Evolutionary conservation across 106 monocot species (phyloP).

Genomic region (Acorus calamus): DNA sequence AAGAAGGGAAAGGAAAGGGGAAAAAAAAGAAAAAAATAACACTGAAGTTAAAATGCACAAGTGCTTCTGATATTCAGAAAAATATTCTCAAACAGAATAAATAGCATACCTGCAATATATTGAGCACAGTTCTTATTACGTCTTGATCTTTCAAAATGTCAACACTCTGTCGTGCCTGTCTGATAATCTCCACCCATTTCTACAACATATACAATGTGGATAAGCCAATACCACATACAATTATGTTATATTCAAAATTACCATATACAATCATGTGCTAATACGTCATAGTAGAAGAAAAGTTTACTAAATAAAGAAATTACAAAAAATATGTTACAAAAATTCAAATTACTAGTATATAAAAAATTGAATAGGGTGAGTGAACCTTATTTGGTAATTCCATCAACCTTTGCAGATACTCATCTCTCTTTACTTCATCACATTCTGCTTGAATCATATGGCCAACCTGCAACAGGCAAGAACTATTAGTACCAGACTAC

Average conservation of each 20-base stretch:
- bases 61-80: neutral
- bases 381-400: conserved; percentile 91
- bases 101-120: conserved; percentile 81
- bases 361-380: neutral
- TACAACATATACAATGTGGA: conserved; percentile 12
- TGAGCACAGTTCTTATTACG: conserved; percentile 89
- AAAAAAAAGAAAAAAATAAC: too few relatives aligned
- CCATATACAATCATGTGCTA: too few relatives aligned
- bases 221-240: too few relatives aligned
- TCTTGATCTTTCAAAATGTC: conserved; percentile 89
- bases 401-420: conserved; percentile 92
- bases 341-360: too few relatives aligned
- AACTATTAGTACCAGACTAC: too few relatives aligned
- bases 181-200: conserved; percentile 99
- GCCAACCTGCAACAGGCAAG: conserved; percentile 52
- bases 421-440: conserved; percentile 78
- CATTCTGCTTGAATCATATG: conserved; percentile 98
- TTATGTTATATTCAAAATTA: too few relatives aligned
- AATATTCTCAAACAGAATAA: neutral
- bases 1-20: too few relatives aligned
- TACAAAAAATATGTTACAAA: too few relatives aligned
- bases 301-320: too few relatives aligned
- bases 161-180: conserved; percentile 83
- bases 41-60: too few relatives aligned
- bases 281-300: too few relatives aligned